These are phyloP conservation scores for Perkinsela sp. DNA, from an alignment of 208 protist genomes.

Conservation along the genomic window DNA sequence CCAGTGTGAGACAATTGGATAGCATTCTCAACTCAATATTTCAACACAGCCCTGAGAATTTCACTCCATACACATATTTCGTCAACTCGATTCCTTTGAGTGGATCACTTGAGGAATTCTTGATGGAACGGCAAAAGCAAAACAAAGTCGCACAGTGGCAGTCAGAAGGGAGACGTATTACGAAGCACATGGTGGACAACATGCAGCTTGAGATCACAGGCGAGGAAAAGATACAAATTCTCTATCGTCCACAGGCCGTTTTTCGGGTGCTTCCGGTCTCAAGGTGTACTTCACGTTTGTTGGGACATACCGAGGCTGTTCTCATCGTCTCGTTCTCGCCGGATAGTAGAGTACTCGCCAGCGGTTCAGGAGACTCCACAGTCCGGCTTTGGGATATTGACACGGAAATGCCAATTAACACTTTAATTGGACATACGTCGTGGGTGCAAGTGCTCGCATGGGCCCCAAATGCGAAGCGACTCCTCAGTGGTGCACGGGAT, in stretches of 20 bases:
- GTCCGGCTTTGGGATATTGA: conserved; percentile 89
- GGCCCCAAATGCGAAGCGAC: conserved; percentile 68
- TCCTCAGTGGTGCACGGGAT: conserved; percentile 78
- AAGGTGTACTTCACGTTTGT: conserved; percentile 59
- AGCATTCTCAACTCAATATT: conserved; percentile 39
- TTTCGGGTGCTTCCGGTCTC: conserved; percentile 82
- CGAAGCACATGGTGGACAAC: conserved; percentile 34
- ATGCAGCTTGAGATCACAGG: conserved; percentile 32
- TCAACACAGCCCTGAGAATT: conserved; percentile 25
- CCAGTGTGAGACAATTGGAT: conserved; percentile 55
- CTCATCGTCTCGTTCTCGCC: conserved; percentile 74
- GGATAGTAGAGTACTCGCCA: conserved; percentile 69
- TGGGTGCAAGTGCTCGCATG: conserved; percentile 85
- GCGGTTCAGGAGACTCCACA: conserved; percentile 75
- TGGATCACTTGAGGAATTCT: conserved; percentile 36
- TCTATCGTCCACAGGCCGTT: conserved; percentile 81
- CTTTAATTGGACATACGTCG: conserved; percentile 62
- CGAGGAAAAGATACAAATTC: conserved; percentile 51
- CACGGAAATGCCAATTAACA: conserved; percentile 68
- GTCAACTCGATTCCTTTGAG: conserved; percentile 71
- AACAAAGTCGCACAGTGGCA: conserved; percentile 32
- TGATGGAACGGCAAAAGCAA: conserved; percentile 38
- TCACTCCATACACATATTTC: conserved; percentile 79
- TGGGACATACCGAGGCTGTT: conserved; percentile 79
- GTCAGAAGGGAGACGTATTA: conserved; percentile 39